Evolutionary conservation across 1,139 yeast genomes (phyloP), one percentile per base, ranked within the genome.

Genomic region (Casaregolazyma suthepensis): DNA sequence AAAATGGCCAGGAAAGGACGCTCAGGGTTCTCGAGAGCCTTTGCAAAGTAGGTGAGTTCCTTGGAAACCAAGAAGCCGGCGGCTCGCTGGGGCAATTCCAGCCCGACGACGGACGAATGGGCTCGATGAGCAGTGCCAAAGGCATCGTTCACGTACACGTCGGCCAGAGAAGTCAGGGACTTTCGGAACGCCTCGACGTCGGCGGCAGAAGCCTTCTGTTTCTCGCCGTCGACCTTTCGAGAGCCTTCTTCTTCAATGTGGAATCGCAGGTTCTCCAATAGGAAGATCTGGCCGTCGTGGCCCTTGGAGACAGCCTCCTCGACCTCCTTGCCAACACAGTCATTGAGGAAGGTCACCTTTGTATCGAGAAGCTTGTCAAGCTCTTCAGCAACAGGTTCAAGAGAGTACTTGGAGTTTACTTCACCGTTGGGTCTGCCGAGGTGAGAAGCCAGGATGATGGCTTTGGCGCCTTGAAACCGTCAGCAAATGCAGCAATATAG

Each of bases 121-220:
- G 98, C 98, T 80, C 98, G 88, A 85, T 91, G 98, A 54, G 97
- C 96, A 61, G 98, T 93, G 71, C 98, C 98, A 68, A 91, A 91
- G 56, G 98, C 98, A 73, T 91, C 98, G 75, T 91, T 91, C 72
- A 91, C 83, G 78, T 91, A 91, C 62, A 91, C 96, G 68, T 91
- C 98, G 63, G 96, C 97, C 68, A 91, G 80, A 56, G 87, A 75
- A 66, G 96, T 87, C 76, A 91, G 83, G 69, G 86, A 83, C 66
- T 79, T 69, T 81, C 98, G 87, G 86, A 91, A 91, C 68, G 77
- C 81, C 71, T 79, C 83, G 64, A 91, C 96, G 62, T 74, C 87
- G 66, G 80, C 95, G 63, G 84, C 78, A 61, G 86, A 82, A 60
- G 97, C 96, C 82, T 91, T 91, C 68, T 83, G 80, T 80, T 91